Evolutionary conservation across 2,329 filamentous ascomycete species (phyloP).

Genomic region (Paraphoma sp.): DNA sequence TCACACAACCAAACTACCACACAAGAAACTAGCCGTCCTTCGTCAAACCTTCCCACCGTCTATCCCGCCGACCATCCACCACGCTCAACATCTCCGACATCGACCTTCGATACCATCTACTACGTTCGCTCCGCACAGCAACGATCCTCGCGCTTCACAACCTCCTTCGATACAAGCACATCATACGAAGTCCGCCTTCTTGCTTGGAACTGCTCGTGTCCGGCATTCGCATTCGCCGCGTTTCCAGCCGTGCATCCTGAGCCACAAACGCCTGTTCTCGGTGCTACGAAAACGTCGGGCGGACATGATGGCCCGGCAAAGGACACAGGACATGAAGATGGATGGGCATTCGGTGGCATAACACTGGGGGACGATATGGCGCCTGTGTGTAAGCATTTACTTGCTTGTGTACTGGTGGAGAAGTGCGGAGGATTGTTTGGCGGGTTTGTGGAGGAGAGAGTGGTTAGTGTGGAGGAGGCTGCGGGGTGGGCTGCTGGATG

Average conservation of each 20-base stretch:
- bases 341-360: constrained; percentile 52
- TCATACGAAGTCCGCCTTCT: constrained; percentile 74
- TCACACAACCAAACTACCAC: too few species aligned
- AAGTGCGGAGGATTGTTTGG: constrained; percentile 66
- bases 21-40: too few species aligned
- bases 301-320: background rate
- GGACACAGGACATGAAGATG: background rate
- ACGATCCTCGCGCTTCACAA: constrained; percentile 44
- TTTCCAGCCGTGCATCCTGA: constrained; percentile 55
- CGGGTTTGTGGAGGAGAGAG: constrained; percentile 61
- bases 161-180: constrained; percentile 34
- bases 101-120: constrained; percentile 52
- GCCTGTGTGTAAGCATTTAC: constrained; percentile 83
- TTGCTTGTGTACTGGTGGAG: constrained; percentile 80
- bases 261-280: constrained; percentile 5
- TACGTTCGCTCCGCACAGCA: constrained; percentile 68
- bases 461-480: constrained; percentile 69
- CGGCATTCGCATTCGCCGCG: constrained; percentile 77
- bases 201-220: constrained; percentile 90
- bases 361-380: constrained; percentile 54
- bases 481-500: constrained; percentile 68
- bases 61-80: background rate
- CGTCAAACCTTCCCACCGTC: too few species aligned
- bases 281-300: background rate
- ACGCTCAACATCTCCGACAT: background rate